A percentile compares a stretch with the other conserved stretches of the same genome.
These are phyloP conservation scores for Fusarium pininemorale DNA, from an alignment of 2,329 filamentous ascomycete genomes.

Conservation along the genomic window DNA sequence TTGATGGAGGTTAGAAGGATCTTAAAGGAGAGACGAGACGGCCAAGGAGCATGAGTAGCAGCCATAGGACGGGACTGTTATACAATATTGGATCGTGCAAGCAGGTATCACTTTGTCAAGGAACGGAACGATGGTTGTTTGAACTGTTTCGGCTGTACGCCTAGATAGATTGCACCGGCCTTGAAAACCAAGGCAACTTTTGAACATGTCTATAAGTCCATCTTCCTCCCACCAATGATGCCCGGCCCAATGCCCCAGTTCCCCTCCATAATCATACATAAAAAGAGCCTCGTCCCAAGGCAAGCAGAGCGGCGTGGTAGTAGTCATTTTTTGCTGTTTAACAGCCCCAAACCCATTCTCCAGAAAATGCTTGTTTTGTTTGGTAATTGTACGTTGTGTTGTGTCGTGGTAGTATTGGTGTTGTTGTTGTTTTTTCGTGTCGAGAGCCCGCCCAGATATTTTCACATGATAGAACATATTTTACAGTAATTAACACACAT, in stretches of 20 bases:
- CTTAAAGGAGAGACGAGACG: constrained; percentile 54
- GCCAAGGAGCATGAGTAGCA: not conserved
- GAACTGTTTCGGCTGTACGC: constrained; percentile 6
- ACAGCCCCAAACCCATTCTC: constrained; percentile 37
- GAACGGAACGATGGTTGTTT: not conserved
- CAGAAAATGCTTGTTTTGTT: constrained; percentile 30
- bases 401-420: constrained; percentile 13
- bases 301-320: constrained; percentile 48
- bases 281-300: constrained; percentile 39
- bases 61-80: not conserved
- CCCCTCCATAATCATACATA: constrained; percentile 44
- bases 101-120: not conserved
- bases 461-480: constrained; percentile 45
- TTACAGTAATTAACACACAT: constrained; percentile 48
- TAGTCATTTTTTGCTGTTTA: constrained; percentile 36
- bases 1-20: constrained; percentile 66
- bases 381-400: not conserved
- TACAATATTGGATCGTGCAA: not conserved
- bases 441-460: constrained; percentile 37
- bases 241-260: constrained; percentile 23
- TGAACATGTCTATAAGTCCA: constrained; percentile 34
- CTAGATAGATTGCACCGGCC: constrained; percentile 17
- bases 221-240: constrained; percentile 21
- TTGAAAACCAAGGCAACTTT: constrained; percentile 29
- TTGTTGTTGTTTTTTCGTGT: constrained; percentile 36